phyloP scores from a whole-genome alignment of 208 protist genomes.

The Trypanosoma boissoni region DNA sequence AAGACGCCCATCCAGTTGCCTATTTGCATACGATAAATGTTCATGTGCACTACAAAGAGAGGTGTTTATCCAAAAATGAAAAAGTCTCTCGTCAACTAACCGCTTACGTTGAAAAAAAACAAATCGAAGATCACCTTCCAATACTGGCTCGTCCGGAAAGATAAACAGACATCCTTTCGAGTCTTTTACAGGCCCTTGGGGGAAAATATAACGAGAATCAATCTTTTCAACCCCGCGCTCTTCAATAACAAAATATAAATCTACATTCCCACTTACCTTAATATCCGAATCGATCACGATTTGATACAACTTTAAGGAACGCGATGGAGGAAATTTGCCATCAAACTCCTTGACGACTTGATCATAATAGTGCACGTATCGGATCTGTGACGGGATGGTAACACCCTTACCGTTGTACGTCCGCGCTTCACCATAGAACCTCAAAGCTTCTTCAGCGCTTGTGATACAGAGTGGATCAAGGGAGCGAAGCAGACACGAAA shows the following conservation, averaged over 20 bases:
- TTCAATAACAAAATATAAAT: slow-evolving; percentile 43
- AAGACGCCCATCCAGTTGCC: slow-evolving; percentile 9
- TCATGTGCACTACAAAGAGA: slow-evolving; percentile 18
- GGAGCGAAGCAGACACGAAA: slow-evolving; percentile 69
- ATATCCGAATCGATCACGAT: slow-evolving; percentile 21
- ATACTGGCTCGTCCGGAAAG: slow-evolving; percentile 18
- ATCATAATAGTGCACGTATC: slow-evolving; percentile 53
- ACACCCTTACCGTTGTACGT: slow-evolving; percentile 73
- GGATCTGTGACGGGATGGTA: slow-evolving; percentile 81
- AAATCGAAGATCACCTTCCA: slow-evolving; percentile 35
- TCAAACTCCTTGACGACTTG: slow-evolving; percentile 22
- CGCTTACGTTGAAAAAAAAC: slow-evolving; percentile 35
- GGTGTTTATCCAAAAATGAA: slow-evolving; percentile 24
- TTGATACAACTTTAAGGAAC: slow-evolving; percentile 16
- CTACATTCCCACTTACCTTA: slow-evolving; percentile 20
- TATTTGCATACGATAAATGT: slow-evolving; percentile 17
- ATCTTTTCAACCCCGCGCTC: slow-evolving; percentile 28
- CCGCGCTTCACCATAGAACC: slow-evolving; percentile 55
- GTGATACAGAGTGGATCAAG: slow-evolving; percentile 30
- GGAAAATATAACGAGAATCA: slow-evolving; percentile 41
- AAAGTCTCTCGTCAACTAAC: slow-evolving; percentile 27
- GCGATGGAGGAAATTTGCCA: slow-evolving; percentile 18
- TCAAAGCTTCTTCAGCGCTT: slow-evolving; percentile 49
- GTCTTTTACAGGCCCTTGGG: slow-evolving; percentile 21
- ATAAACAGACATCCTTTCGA: slow-evolving; percentile 29